These are phyloP conservation scores for Apophysomyces sp. DNA, from an alignment of 371 early-diverging fungal species.

Conservation along the genomic window DNA sequence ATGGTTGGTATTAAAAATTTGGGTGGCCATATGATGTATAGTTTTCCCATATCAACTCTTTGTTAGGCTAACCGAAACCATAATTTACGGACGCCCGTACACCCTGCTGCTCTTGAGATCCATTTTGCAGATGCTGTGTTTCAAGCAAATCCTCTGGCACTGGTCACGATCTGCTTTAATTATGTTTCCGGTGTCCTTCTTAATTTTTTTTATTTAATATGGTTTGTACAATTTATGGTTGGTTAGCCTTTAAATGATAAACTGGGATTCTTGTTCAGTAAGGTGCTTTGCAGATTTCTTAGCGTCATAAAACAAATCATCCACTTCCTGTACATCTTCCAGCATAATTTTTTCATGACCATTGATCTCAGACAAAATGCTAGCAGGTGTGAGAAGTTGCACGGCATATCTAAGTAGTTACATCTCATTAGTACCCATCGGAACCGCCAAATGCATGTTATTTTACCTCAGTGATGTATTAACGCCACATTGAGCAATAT, in stretches of 20 bases:
- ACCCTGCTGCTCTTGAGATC: no score
- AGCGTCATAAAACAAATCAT: slow-evolving; percentile 88
- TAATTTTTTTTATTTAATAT: no score
- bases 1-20: no score
- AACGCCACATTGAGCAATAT: slow-evolving; percentile 81
- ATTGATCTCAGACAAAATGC: slow-evolving; percentile 81
- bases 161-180: no score
- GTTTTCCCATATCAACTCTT: no score
- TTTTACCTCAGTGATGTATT: slow-evolving; percentile 70
- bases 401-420: slow-evolving; percentile 83
- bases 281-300: slow-evolving; percentile 81
- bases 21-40: no score
- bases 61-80: no score
- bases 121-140: no score
- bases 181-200: no score
- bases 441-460: slow-evolving; percentile 1
- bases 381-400: slow-evolving; percentile 94
- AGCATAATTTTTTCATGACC: slow-evolving; percentile 76
- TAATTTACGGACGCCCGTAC: no score
- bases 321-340: slow-evolving; percentile 86
- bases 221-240: not conserved
- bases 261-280: slow-evolving; percentile 40
- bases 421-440: not conserved
- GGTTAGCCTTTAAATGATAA: slow-evolving; percentile 21
- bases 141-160: no score